Evolutionary conservation across 106 monocot genomes (phyloP).

Genomic region (Hemerocallis citrina): DNA sequence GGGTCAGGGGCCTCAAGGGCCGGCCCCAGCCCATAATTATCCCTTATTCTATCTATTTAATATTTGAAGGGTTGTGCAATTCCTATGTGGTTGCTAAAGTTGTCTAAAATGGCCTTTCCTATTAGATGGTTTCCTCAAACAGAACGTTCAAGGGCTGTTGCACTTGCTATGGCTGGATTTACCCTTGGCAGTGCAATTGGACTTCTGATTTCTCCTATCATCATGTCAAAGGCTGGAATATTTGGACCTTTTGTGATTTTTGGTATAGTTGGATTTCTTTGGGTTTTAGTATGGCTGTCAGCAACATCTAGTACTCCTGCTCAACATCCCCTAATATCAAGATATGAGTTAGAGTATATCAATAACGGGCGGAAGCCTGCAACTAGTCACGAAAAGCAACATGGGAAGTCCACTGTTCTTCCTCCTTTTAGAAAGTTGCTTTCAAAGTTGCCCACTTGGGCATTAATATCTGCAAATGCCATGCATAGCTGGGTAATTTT

Average conservation of each 20-base stretch:
- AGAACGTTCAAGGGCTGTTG: constrained; percentile 89
- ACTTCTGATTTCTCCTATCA: constrained; percentile 77
- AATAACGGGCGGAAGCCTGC: constrained; percentile 21
- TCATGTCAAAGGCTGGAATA: constrained; percentile 75
- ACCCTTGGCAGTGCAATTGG: constrained; percentile 85
- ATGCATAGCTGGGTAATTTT: constrained; percentile 96
- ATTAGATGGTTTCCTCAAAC: constrained; percentile 94
- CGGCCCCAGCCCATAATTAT: no score
- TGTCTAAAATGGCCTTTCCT: constrained; percentile 24
- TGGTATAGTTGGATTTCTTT: constrained; percentile 90
- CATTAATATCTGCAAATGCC: constrained; percentile 88
- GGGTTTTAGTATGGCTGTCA: constrained; percentile 77
- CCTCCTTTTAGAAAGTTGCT: constrained; percentile 75
- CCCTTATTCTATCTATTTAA: neutral
- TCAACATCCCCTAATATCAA: constrained; percentile 69
- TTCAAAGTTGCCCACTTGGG: constrained; percentile 93
- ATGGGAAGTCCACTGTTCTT: constrained; percentile 25
- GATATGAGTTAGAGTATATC: constrained; percentile 67
- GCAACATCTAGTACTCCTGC: constrained; percentile 64
- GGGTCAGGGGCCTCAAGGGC: no score
- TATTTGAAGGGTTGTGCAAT: neutral
- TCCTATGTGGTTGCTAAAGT: constrained; percentile 8
- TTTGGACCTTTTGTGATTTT: constrained; percentile 95
- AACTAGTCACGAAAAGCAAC: neutral
- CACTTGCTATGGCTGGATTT: constrained; percentile 91